These are phyloP conservation scores for Malus sieversii DNA, from an alignment of 306 rosid species.

Conservation along the genomic window DNA sequence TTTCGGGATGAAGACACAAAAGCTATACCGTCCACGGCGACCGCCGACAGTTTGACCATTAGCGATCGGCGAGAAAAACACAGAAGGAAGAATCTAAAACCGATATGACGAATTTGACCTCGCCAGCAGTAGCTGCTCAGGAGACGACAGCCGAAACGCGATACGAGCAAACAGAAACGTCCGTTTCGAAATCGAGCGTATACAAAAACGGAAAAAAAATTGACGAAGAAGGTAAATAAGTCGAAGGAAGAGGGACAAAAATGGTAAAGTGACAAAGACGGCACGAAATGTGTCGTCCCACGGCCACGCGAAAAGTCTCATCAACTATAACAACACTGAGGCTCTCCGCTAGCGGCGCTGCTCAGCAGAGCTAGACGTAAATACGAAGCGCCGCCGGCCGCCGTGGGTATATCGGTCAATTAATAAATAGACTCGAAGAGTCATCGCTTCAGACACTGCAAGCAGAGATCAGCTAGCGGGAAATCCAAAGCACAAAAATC, in stretches of 20 bases:
- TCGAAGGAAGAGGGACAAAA: neutral
- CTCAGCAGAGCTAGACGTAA: neutral
- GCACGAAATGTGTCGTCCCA: neutral
- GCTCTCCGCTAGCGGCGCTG: neutral
- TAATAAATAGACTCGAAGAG: neutral
- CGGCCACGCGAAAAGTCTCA: neutral
- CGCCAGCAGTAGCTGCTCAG: neutral
- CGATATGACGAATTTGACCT: slow-evolving; percentile 23
- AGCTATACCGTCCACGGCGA: neutral
- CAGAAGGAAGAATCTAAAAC: neutral
- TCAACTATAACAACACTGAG: neutral
- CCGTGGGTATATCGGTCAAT: neutral
- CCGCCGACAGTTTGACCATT: neutral
- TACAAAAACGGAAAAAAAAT: neutral
- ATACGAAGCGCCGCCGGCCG: neutral
- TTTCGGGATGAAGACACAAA: slow-evolving; percentile 15
- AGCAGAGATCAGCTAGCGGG: slow-evolving; percentile 22
- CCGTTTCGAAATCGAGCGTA: neutral
- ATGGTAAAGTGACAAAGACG: neutral
- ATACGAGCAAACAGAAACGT: neutral
- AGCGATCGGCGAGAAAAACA: neutral
- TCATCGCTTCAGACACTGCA: neutral
- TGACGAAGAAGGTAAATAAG: neutral
- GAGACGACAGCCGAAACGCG: neutral
- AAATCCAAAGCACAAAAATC: slow-evolving; percentile 1